Evolutionary conservation across 2,329 filamentous ascomycete genomes (phyloP).

Genomic region (Arthroderma sp.): DNA sequence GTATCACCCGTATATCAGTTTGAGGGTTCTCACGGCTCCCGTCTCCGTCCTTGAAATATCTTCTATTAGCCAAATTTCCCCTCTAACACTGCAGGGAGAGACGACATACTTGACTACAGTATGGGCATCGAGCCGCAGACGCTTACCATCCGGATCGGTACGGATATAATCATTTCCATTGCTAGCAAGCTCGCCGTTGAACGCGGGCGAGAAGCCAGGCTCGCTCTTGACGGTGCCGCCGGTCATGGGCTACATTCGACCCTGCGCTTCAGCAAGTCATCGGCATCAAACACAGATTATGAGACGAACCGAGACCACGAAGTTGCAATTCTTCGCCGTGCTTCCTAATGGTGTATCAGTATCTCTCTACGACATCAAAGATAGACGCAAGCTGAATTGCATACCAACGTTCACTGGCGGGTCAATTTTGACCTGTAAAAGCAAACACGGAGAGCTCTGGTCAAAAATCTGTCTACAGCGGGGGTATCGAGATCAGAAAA

Average conservation of each 20-base stretch:
- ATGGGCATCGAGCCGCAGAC: constrained; percentile 32
- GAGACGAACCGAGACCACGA: constrained; percentile 27
- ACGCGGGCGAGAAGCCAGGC: constrained; percentile 24
- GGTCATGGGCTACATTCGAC: constrained; percentile 31
- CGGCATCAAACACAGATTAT: background rate
- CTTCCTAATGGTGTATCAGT: constrained; percentile 21
- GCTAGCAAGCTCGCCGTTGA: constrained; percentile 30
- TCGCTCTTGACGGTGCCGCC: constrained; percentile 28
- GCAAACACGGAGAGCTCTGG: background rate
- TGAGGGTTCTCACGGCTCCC: constrained; percentile 20
- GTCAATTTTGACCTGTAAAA: constrained; percentile 24
- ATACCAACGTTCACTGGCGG: constrained; percentile 24
- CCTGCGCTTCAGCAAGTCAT: background rate
- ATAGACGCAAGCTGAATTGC: constrained; percentile 8
- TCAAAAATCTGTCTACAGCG: background rate
- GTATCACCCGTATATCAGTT: constrained; percentile 14
- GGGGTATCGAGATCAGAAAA: constrained; percentile 2
- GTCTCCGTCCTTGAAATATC: constrained; percentile 21
- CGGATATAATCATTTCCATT: constrained; percentile 35
- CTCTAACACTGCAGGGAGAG: background rate
- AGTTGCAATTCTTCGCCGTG: constrained; percentile 23
- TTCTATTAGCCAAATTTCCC: background rate
- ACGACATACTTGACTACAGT: constrained; percentile 27
- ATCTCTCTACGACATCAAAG: background rate
- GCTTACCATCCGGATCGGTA: constrained; percentile 29